A percentile compares a stretch with the other conserved stretches of the same genome.
phyloP scores from a whole-genome alignment of 75 land plant species.

The Pinus albicaulis region DNA sequence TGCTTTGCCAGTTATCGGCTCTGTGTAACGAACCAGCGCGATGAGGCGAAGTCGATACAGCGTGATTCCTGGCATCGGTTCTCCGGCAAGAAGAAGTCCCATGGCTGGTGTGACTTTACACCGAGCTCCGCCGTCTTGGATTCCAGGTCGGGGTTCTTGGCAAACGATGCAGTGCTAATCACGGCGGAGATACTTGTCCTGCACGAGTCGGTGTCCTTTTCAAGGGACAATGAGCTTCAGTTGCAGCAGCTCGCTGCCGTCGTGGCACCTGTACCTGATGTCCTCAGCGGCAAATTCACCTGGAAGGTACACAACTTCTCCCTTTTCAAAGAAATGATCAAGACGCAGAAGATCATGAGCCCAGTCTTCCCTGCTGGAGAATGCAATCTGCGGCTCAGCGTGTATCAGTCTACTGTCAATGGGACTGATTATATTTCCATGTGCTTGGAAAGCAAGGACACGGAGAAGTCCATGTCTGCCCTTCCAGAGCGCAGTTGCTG shows the following conservation, averaged over 20 bases:
- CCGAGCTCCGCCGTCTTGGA: constrained; percentile 33
- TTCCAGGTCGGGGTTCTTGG: constrained; percentile 38
- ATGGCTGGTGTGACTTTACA: constrained; percentile 60
- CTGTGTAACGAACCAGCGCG: constrained; percentile 45
- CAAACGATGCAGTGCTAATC: constrained; percentile 35
- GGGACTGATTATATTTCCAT: constrained; percentile 86
- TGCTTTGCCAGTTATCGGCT: constrained; percentile 57
- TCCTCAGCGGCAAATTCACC: constrained; percentile 90
- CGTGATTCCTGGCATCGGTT: constrained; percentile 56
- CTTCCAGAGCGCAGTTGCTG: constrained; percentile 87
- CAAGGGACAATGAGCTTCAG: constrained; percentile 62
- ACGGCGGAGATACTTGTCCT: constrained; percentile 57
- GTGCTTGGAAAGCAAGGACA: constrained; percentile 98
- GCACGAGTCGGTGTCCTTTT: constrained; percentile 63
- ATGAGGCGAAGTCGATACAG: constrained; percentile 42
- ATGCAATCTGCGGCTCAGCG: constrained; percentile 87
- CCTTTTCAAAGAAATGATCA: constrained; percentile 93
- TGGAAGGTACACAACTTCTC: constrained; percentile 95
- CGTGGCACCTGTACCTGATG: constrained; percentile 49
- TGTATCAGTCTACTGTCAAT: constrained; percentile 84
- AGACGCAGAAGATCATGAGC: constrained; percentile 98
- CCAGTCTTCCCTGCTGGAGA: constrained; percentile 95
- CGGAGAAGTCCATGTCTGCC: constrained; percentile 54
- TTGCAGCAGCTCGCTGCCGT: constrained; percentile 16
- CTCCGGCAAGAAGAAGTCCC: constrained; percentile 47